Percentiles rank a stretch among this genome's conserved stretches.
phyloP scores from a whole-genome alignment of 2,329 filamentous ascomycete genomes.

The Apiospora arundinis region DNA sequence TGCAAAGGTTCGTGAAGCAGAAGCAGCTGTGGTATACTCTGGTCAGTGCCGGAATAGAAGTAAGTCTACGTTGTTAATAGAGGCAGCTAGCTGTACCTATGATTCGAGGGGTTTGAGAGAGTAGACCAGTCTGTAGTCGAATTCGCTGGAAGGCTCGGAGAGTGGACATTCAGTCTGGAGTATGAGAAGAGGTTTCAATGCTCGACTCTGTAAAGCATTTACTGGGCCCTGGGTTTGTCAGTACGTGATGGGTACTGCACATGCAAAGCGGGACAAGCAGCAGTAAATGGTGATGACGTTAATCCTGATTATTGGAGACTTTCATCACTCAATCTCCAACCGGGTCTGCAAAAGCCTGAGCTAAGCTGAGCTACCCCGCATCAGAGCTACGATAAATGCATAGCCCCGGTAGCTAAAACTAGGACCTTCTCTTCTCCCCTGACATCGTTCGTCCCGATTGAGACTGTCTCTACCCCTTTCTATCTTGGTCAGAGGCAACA shows the following conservation, averaged over 20 bases:
- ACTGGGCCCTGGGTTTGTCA: no score
- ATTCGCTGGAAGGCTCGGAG: slow-evolving; percentile 38
- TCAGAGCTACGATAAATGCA: not conserved
- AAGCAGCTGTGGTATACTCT: not conserved
- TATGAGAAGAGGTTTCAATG: not conserved
- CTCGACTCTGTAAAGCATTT: not conserved
- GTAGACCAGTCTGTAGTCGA: slow-evolving; percentile 34
- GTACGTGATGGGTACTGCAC: not conserved
- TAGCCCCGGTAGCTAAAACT: not conserved
- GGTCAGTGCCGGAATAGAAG: not conserved
- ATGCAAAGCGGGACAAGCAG: slow-evolving; percentile 2
- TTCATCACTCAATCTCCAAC: not conserved
- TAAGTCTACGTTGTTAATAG: not conserved
- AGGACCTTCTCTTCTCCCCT: not conserved
- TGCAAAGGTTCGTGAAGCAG: slow-evolving; percentile 41
- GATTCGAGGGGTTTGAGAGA: slow-evolving; percentile 32
- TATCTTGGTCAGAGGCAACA: not conserved
- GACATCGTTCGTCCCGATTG: not conserved
- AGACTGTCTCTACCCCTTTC: slow-evolving; percentile 2
- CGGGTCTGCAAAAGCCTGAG: not conserved
- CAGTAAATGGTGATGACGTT: slow-evolving; percentile 2
- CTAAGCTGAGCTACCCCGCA: slow-evolving; percentile 23
- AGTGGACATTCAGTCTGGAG: slow-evolving; percentile 36
- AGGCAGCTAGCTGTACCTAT: slow-evolving; percentile 25
- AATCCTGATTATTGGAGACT: not conserved